A percentile compares a stretch with the other conserved stretches of the same genome.
phyloP scores from a whole-genome alignment of 2,329 filamentous ascomycete genomes.

The Fusarium brachygibbosum region DNA sequence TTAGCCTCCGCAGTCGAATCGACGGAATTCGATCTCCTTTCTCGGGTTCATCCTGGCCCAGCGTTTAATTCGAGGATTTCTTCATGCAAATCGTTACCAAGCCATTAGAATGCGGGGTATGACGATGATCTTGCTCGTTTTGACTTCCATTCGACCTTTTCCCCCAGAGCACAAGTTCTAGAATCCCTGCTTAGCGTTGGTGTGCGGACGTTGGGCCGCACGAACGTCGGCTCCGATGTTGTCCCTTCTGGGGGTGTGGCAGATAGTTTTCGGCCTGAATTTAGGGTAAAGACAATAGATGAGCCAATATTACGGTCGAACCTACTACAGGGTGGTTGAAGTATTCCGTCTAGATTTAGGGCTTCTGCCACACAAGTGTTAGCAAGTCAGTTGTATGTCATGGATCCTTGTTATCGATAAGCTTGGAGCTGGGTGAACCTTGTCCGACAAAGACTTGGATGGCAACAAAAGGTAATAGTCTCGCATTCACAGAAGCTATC shows the following conservation, averaged over 20 bases:
- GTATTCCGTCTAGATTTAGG: no score
- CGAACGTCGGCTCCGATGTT: constrained; percentile 17
- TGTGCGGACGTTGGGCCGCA: constrained; percentile 19
- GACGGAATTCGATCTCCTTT: not conserved
- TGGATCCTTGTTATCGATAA: not conserved
- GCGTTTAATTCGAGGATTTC: not conserved
- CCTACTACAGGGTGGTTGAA: not conserved
- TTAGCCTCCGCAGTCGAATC: constrained; percentile 9
- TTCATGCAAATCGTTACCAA: not conserved
- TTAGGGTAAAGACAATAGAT: not conserved
- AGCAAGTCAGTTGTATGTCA: not conserved
- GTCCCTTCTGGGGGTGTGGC: not conserved
- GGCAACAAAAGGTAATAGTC: no score
- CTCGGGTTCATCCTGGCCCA: not conserved
- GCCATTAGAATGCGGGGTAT: constrained; percentile 31
- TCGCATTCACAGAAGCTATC: no score
- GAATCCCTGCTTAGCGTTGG: constrained; percentile 14
- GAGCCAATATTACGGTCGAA: not conserved
- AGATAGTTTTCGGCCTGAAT: not conserved
- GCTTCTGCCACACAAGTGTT: not conserved
- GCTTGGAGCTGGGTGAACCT: not conserved
- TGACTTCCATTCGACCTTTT: constrained; percentile 19
- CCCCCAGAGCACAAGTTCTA: not conserved
- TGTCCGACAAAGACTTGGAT: not conserved
- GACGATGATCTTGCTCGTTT: constrained; percentile 19